A percentile compares a stretch with the other conserved stretches of the same genome.
phyloP scores from a whole-genome alignment of 2,329 filamentous ascomycete species.

The Dothideomycetes sp. region DNA sequence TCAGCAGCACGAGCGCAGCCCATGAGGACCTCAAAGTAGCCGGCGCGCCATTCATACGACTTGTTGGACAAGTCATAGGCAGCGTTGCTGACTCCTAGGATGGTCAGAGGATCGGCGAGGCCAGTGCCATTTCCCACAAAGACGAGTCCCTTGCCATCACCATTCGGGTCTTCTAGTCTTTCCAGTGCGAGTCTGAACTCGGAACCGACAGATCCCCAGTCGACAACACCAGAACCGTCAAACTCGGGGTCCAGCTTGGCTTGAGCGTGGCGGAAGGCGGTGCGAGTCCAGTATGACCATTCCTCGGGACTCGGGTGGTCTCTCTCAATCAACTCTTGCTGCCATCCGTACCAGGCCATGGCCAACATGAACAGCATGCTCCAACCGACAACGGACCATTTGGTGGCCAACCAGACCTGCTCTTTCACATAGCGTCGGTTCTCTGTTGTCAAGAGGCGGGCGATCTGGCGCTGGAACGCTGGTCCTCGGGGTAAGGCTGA shows the following conservation, averaged over 20 bases:
- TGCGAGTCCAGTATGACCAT: slow-evolving; percentile 63
- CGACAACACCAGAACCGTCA: slow-evolving; percentile 45
- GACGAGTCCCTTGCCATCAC: slow-evolving; percentile 55
- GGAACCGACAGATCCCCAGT: slow-evolving; percentile 59
- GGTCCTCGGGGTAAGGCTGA: slow-evolving; percentile 14
- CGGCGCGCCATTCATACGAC: slow-evolving; percentile 72
- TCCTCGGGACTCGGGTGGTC: slow-evolving; percentile 71
- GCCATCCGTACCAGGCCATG: slow-evolving; percentile 52
- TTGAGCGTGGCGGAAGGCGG: slow-evolving; percentile 52
- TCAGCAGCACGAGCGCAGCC: slow-evolving; percentile 65
- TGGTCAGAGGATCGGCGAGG: slow-evolving; percentile 8
- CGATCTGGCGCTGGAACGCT: slow-evolving; percentile 32
- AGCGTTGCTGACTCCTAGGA: slow-evolving; percentile 44
- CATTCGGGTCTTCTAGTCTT: slow-evolving; percentile 56
- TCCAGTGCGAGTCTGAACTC: slow-evolving; percentile 49
- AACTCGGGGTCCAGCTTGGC: slow-evolving; percentile 37
- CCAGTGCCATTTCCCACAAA: slow-evolving; percentile 12
- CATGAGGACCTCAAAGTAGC: slow-evolving; percentile 78
- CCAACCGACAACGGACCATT: slow-evolving; percentile 57
- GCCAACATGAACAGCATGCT: slow-evolving; percentile 49
- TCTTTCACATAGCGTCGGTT: slow-evolving; percentile 58
- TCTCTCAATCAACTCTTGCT: slow-evolving; percentile 66
- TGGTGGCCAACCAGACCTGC: slow-evolving; percentile 58
- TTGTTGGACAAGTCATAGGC: slow-evolving; percentile 63
- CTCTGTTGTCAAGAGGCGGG: slow-evolving; percentile 70